Evolutionary conservation across 75 land plant genomes (phyloP).

Genomic region (Adiantum capillusveneris): DNA sequence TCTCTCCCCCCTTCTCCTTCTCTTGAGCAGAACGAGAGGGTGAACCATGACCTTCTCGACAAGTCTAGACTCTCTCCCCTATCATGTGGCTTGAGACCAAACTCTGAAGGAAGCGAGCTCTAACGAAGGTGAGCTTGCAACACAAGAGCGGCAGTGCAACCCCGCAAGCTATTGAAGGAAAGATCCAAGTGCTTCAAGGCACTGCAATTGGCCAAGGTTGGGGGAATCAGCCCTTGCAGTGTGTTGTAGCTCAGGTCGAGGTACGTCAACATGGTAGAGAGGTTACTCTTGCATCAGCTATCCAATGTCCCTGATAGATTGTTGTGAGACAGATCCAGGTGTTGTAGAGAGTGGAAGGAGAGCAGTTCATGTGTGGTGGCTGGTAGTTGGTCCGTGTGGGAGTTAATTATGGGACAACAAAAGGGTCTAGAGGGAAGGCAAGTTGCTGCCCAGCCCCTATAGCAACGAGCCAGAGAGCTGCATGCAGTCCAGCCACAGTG

Average conservation of each 20-base stretch:
- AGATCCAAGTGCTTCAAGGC: slow-evolving; percentile 30
- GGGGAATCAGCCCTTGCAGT: slow-evolving; percentile 50
- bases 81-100: too few species aligned
- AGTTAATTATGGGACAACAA: slow-evolving; percentile 48
- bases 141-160: slow-evolving; percentile 25
- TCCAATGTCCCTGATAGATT: slow-evolving; percentile 40
- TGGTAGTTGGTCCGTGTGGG: slow-evolving; percentile 40
- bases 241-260: slow-evolving; percentile 39
- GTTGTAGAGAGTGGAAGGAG: slow-evolving; percentile 31
- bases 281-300: slow-evolving; percentile 9
- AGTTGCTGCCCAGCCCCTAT: slow-evolving; percentile 16
- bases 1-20: too few species aligned
- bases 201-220: slow-evolving; percentile 31
- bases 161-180: slow-evolving; percentile 51
- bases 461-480: slow-evolving; percentile 40
- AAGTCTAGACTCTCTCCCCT: too few species aligned
- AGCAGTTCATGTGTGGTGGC: slow-evolving; percentile 11
- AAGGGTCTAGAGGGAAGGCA: slow-evolving; percentile 23
- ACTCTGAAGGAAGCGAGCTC: not conserved
- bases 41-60: too few species aligned
- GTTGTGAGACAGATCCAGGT: slow-evolving; percentile 59
- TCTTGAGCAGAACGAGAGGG: too few species aligned
- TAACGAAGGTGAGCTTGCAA: not conserved
- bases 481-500: slow-evolving; percentile 48
- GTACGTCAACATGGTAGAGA: slow-evolving; percentile 17